Base-by-base conservation (phyloP, 1,139 yeast species). In the Saccharomyces hybrid region DNA sequence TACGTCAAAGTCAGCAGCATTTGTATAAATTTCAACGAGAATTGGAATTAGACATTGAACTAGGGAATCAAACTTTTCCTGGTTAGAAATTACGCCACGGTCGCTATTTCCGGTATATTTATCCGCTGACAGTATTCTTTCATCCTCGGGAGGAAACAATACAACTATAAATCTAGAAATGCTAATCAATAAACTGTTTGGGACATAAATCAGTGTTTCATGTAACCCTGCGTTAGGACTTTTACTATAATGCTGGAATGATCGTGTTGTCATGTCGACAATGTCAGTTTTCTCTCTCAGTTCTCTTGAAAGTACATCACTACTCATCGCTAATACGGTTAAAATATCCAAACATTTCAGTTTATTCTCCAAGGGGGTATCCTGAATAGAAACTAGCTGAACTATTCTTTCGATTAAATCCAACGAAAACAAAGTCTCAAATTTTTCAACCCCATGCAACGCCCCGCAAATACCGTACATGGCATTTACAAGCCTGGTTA, bases 201-300 rank as follows among this genome's bases (percentile, higher is more conserved):
- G 91, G 4, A 84, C 81, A 53, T 85, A 82, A 82, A 89, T 85
- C 47, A 90, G 71, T 0, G 88, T 81, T 63, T 88, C 95, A 47
- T 61, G 62, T 48, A 66, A 49, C 3, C 61, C 53, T 1, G 68
- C 55, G 9, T 53, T 49, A 1, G 58, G 25, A 16, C 51, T 48
- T 51, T 64, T 66, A 29, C 60, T 56, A 51, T 60, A 65, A 16
- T 56, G 53, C 14, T 60, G 54, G 31, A 68, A 53, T 23, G 67
- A 64, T 20, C 57, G 51, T 20, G 50, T 49, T 2, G 67, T 46
- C 51, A 59, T 52, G 2, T 54, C 52, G 6, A 59, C 20, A 3
- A 66, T 38, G 14, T 66, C 62, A 29, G 56, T 51, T 3, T 56
- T 55, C 13, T 56, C 58, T 4, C 62, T 53, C 16, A 64, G 48